Conservation (phyloP, 805 yeast genomes). For the Grigorovia humatica region DNA sequence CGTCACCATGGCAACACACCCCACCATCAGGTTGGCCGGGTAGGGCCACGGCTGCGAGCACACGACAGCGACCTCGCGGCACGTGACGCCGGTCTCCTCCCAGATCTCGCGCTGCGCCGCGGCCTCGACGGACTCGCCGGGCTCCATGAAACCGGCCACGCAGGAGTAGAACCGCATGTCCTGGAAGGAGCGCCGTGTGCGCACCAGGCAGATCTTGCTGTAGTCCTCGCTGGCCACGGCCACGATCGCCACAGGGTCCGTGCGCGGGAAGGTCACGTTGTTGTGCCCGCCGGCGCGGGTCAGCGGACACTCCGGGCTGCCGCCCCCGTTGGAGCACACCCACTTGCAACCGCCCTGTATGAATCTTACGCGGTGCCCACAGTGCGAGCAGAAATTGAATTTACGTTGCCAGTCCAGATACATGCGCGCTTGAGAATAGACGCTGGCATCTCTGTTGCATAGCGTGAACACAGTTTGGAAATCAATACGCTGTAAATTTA, state of each 20-base stretch:
- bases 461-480: constrained; percentile 12
- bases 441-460: constrained; percentile 41
- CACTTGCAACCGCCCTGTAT: constrained; percentile 61
- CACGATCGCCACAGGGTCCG: constrained; percentile 81
- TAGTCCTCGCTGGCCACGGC: constrained; percentile 59
- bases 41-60: constrained; percentile 96
- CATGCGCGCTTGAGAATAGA: constrained; percentile 75
- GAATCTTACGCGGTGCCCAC: constrained; percentile 58
- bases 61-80: constrained; percentile 45
- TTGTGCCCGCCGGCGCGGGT: constrained; percentile 23
- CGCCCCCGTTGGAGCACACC: constrained; percentile 36
- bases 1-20: constrained; percentile 75
- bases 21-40: constrained; percentile 89
- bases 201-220: constrained; percentile 57
- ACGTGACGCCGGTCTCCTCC: constrained; percentile 86
- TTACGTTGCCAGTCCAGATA: constrained; percentile 75
- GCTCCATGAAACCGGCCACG: constrained; percentile 94
- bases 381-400: constrained; percentile 74
- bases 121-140: constrained; percentile 82
- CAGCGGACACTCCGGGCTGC: constrained; percentile 9
- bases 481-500: not conserved
- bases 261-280: constrained; percentile 82
- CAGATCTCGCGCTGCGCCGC: constrained; percentile 84
- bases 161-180: constrained; percentile 54
- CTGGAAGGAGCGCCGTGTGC: constrained; percentile 48